Conservation (phyloP, 495 filamentous ascomycete species). For the Penicillium canescens region DNA sequence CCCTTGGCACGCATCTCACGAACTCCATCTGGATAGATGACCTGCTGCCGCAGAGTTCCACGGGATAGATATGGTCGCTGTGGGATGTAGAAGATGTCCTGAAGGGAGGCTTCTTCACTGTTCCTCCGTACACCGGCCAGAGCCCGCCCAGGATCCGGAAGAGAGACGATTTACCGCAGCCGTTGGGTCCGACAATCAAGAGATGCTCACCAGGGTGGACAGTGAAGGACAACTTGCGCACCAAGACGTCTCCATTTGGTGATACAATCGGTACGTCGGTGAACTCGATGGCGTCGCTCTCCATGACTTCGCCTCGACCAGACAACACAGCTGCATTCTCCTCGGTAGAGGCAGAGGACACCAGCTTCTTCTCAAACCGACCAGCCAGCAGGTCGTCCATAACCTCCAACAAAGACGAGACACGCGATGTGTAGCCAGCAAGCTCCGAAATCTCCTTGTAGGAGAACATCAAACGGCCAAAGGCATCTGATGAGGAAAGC, state of each 20-base stretch:
- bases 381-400: constrained; percentile 91
- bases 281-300: constrained; percentile 84
- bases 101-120: constrained; percentile 85
- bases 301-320: constrained; percentile 72
- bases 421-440: constrained; percentile 89
- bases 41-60: constrained; percentile 87
- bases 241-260: constrained; percentile 90
- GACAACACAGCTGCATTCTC: constrained; percentile 77
- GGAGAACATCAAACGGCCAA: constrained; percentile 95
- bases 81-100: constrained; percentile 97
- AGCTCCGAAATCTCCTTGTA: constrained; percentile 97
- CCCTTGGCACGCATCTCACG: constrained; percentile 84
- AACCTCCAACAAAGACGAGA: constrained; percentile 83
- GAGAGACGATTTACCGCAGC: constrained; percentile 92
- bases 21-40: constrained; percentile 92
- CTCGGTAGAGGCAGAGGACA: constrained; percentile 79
- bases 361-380: constrained; percentile 91
- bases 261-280: constrained; percentile 93
- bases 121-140: constrained; percentile 98
- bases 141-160: constrained; percentile 96
- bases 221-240: constrained; percentile 79
- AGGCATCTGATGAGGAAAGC: constrained; percentile 88
- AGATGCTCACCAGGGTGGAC: constrained; percentile 86
- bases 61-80: constrained; percentile 91
- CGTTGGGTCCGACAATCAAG: constrained; percentile 93